Conservation (phyloP, 2,329 filamentous ascomycete species). For the Aspergillus thermomutatus region DNA sequence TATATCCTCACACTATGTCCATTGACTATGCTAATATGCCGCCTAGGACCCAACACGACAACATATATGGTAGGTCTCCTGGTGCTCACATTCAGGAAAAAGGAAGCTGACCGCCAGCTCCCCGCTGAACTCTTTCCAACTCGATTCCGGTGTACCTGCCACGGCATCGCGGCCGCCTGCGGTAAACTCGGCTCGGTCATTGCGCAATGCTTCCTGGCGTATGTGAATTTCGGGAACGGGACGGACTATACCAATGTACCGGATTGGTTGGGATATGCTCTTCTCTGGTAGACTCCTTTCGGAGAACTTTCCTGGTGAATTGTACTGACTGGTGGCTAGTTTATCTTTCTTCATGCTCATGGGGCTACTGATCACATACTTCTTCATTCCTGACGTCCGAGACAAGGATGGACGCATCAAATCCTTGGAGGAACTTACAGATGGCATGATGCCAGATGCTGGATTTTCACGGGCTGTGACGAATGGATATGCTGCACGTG, state of each 20-base stretch:
- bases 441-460: conserved; percentile 9
- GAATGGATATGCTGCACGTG: neutral
- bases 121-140: conserved; percentile 51
- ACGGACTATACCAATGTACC: neutral
- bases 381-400: conserved; percentile 24
- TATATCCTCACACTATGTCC: neutral
- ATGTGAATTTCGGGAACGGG: conserved; percentile 7
- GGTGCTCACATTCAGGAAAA: neutral
- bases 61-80: conserved; percentile 26
- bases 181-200: conserved; percentile 46
- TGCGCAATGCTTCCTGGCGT: conserved; percentile 10
- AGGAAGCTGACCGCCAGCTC: conserved; percentile 17
- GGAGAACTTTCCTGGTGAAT: neutral
- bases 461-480: neutral
- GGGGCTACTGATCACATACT: conserved; percentile 24
- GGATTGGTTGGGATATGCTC: conserved; percentile 12
- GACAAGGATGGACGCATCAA: conserved; percentile 19
- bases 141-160: conserved; percentile 45
- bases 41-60: conserved; percentile 22
- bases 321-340: neutral
- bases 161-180: conserved; percentile 47
- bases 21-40: neutral
- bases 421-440: conserved; percentile 24
- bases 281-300: conserved; percentile 8
- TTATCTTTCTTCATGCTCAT: conserved; percentile 23